phyloP scores from a whole-genome alignment of 108 stramenopile genomes.

The Bacterosira constricta region DNA sequence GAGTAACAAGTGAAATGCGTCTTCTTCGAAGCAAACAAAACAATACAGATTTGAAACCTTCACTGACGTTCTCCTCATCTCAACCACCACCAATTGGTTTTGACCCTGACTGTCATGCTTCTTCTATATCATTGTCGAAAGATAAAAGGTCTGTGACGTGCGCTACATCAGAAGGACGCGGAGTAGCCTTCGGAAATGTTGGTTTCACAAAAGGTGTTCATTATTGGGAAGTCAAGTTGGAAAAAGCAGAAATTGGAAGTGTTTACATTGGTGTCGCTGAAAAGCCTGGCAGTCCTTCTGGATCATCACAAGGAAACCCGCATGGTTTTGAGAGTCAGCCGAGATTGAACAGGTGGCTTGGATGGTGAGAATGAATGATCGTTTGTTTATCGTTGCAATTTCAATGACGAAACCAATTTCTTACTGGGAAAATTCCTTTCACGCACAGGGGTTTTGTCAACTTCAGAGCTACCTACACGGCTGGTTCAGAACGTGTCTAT shows the following conservation, averaged over 20 bases:
- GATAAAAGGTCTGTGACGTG: slow-evolving; percentile 79
- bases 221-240: slow-evolving; percentile 96
- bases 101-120: slow-evolving; percentile 73
- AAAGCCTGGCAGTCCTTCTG: slow-evolving; percentile 67
- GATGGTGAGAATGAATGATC: slow-evolving; percentile 54
- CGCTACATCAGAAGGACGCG: slow-evolving; percentile 71
- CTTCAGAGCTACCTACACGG: slow-evolving; percentile 88
- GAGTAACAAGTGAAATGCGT: slow-evolving; percentile 69
- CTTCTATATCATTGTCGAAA: slow-evolving; percentile 66
- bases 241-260: slow-evolving; percentile 90
- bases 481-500: slow-evolving; percentile 89
- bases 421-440: not conserved
- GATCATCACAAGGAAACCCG: slow-evolving; percentile 52
- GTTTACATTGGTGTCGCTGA: slow-evolving; percentile 95
- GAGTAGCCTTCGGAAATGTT: slow-evolving; percentile 71
- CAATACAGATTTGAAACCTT: not conserved
- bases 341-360: slow-evolving; percentile 79
- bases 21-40: slow-evolving; percentile 47
- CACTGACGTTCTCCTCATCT: slow-evolving; percentile 15
- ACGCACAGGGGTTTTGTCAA: slow-evolving; percentile 85
- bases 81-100: slow-evolving; percentile 68
- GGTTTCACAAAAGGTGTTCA: slow-evolving; percentile 93
- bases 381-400: not conserved
- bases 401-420: not conserved
- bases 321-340: slow-evolving; percentile 58